Evolutionary conservation across 2,329 filamentous ascomycete species (phyloP).

Genomic region (Mycocentrospora acerina): DNA sequence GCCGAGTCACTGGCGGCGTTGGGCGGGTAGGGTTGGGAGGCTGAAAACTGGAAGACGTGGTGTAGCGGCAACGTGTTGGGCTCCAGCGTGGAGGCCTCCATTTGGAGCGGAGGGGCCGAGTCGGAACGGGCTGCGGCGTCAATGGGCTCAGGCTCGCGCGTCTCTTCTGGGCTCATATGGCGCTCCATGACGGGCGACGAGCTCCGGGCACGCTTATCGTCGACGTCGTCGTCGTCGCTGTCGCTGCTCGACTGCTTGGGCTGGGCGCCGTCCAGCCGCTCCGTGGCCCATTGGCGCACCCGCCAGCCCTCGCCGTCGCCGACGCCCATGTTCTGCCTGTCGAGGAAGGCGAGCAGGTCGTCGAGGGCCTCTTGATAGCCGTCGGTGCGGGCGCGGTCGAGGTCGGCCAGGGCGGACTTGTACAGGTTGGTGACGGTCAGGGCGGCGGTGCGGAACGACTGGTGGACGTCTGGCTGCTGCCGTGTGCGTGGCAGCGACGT

Average conservation of each 20-base stretch:
- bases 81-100: slow-evolving; percentile 33
- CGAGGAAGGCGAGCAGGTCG: slow-evolving; percentile 81
- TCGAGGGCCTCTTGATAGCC: slow-evolving; percentile 95
- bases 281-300: slow-evolving; percentile 67
- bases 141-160: slow-evolving; percentile 25
- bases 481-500: slow-evolving; percentile 41
- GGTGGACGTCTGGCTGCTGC: slow-evolving; percentile 61
- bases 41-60: slow-evolving; percentile 67
- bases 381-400: slow-evolving; percentile 71
- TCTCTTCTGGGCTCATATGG: slow-evolving; percentile 48
- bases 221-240: slow-evolving; percentile 68
- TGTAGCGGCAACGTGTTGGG: slow-evolving; percentile 33
- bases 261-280: slow-evolving; percentile 67
- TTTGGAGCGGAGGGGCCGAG: slow-evolving; percentile 45
- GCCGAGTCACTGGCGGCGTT: slow-evolving; percentile 28
- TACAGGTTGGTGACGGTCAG: slow-evolving; percentile 95
- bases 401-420: slow-evolving; percentile 80
- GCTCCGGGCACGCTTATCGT: slow-evolving; percentile 59
- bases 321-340: slow-evolving; percentile 76
- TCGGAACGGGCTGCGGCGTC: slow-evolving; percentile 26
- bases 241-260: slow-evolving; percentile 57
- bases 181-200: slow-evolving; percentile 61
- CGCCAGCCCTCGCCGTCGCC: slow-evolving; percentile 75
- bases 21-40: slow-evolving; percentile 60
- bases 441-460: slow-evolving; percentile 89